phyloP scores from a whole-genome alignment of 768 basidiomycete genomes.

The Lactarius indigo region DNA sequence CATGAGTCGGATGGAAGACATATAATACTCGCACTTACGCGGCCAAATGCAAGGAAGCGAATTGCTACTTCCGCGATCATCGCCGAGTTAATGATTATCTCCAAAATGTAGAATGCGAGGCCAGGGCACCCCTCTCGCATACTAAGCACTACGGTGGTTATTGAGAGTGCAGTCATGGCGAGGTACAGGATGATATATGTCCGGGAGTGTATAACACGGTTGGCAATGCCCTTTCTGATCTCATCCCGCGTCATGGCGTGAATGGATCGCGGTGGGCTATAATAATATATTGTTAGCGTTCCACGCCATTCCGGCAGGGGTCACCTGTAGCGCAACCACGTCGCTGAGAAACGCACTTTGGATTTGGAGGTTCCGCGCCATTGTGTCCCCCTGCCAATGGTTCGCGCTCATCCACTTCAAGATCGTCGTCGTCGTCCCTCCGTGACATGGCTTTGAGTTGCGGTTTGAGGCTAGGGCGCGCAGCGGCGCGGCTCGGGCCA shows the following conservation, averaged over 20 bases:
- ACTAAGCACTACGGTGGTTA: conserved; percentile 82
- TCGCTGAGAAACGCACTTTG: conserved; percentile 27
- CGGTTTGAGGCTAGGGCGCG: not conserved
- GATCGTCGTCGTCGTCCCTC: conserved; percentile 29
- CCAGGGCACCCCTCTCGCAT: conserved; percentile 83
- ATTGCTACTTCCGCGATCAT: conserved; percentile 95
- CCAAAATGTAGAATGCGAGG: conserved; percentile 83
- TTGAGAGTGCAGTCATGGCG: conserved; percentile 81
- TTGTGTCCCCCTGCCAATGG: conserved; percentile 27
- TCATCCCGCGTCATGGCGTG: conserved; percentile 81
- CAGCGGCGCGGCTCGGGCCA: not conserved
- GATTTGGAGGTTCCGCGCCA: conserved; percentile 18
- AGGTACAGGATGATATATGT: conserved; percentile 88
- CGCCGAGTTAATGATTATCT: conserved; percentile 80
- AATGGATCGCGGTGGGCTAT: conserved; percentile 73
- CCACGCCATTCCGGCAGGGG: conserved; percentile 17
- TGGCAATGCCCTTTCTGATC: conserved; percentile 81
- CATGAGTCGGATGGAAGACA: not conserved
- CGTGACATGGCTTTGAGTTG: conserved; percentile 28
- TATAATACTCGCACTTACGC: conserved; percentile 49
- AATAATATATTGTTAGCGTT: not conserved
- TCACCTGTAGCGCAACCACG: conserved; percentile 16
- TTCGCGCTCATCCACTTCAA: conserved; percentile 34
- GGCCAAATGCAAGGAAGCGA: conserved; percentile 89
- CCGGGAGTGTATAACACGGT: conserved; percentile 84